A percentile compares a stretch with the other conserved stretches of the same genome.
Evolutionary conservation across 2,329 filamentous ascomycete species (phyloP).

Genomic region (Phialemonium atrogriseum): DNA sequence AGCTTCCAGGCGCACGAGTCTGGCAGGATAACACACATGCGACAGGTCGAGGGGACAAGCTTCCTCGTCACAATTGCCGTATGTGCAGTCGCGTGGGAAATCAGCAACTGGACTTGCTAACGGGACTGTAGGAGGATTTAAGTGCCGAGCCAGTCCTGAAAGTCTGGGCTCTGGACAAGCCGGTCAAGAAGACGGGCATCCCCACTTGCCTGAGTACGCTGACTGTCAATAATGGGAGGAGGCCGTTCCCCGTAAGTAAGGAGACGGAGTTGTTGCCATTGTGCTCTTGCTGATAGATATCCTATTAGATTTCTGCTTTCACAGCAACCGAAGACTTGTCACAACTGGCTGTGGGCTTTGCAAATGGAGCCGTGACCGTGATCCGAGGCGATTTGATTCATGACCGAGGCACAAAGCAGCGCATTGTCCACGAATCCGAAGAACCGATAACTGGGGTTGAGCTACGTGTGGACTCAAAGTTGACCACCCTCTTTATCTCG

Average conservation of each 20-base stretch:
- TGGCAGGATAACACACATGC: constrained; percentile 81
- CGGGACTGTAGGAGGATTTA: constrained; percentile 82
- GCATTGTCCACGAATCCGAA: constrained; percentile 92
- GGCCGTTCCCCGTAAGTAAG: constrained; percentile 79
- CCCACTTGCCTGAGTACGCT: constrained; percentile 84
- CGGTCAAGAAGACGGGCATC: constrained; percentile 85
- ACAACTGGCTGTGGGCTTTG: constrained; percentile 91
- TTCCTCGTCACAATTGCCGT: constrained; percentile 74
- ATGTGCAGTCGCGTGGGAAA: too few relatives aligned
- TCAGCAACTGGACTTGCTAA: too few relatives aligned
- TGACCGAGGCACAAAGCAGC: constrained; percentile 86
- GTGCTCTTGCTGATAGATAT: too few relatives aligned
- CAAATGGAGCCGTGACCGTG: constrained; percentile 87
- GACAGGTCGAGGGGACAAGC: constrained; percentile 80
- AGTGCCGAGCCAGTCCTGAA: constrained; percentile 80
- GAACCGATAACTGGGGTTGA: constrained; percentile 92
- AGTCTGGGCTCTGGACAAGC: constrained; percentile 94
- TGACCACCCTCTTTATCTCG: constrained; percentile 81
- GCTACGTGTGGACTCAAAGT: constrained; percentile 50
- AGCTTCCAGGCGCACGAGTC: constrained; percentile 81
- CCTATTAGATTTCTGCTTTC: constrained; percentile 84
- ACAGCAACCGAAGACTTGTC: constrained; percentile 79
- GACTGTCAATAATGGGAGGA: constrained; percentile 78
- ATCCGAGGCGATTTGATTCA: constrained; percentile 92
- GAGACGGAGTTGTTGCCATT: too few relatives aligned